Evolutionary conservation across 352 stramenopile species (phyloP).

Genomic region (Globisporangium mamillatum): DNA sequence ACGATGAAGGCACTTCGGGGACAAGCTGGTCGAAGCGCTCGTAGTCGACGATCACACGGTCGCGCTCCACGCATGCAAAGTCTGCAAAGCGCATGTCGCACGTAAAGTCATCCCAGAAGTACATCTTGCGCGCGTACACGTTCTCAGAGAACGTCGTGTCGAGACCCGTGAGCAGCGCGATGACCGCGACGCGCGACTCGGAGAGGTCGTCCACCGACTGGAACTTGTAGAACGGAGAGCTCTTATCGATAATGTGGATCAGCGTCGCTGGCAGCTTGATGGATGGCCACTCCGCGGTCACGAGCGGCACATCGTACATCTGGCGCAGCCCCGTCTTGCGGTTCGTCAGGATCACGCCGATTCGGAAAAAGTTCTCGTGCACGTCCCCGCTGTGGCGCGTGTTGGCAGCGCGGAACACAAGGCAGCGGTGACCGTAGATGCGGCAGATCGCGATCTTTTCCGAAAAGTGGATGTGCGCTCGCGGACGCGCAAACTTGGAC

Average conservation of each 20-base stretch:
- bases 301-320: conserved; percentile 80
- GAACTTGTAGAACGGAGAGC: conserved; percentile 80
- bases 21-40: conserved; percentile 59
- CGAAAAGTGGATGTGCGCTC: conserved; percentile 83
- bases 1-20: conserved; percentile 18
- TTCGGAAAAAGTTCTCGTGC: conserved; percentile 80
- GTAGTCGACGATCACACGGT: conserved; percentile 69
- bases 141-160: conserved; percentile 86
- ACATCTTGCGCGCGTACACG: conserved; percentile 85
- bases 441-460: conserved; percentile 58
- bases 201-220: conserved; percentile 67
- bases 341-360: conserved; percentile 82
- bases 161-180: conserved; percentile 75
- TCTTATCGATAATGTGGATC: conserved; percentile 80
- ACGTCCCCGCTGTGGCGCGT: conserved; percentile 78
- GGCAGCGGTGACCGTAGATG: conserved; percentile 73
- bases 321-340: conserved; percentile 75
- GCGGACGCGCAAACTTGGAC: conserved; percentile 80
- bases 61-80: conserved; percentile 68
- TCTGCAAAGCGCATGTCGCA: conserved; percentile 77
- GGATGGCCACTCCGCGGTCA: conserved; percentile 75
- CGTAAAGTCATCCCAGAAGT: conserved; percentile 87
- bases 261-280: conserved; percentile 81
- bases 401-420: conserved; percentile 81
- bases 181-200: conserved; percentile 68